These are phyloP conservation scores for Elaeis guineensis DNA, from an alignment of 176 grass and related monocot genomes.

Conservation along the genomic window DNA sequence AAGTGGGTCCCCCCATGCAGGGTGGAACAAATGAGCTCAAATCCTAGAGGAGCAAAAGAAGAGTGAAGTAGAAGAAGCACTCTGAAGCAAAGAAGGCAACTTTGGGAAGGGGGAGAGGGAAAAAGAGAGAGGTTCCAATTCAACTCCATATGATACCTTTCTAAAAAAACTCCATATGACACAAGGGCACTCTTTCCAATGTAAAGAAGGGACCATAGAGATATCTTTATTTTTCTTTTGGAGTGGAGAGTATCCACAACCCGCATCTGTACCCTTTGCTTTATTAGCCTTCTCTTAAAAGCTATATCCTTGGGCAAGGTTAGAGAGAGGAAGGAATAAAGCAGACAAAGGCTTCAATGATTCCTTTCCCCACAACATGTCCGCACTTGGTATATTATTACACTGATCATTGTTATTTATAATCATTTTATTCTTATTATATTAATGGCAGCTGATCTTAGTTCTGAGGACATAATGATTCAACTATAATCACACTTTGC, in stretches of 20 bases:
- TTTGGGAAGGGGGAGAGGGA: conserved; percentile 24
- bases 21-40: conserved; percentile 5
- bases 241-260: conserved; percentile 4
- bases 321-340: conserved; percentile 13
- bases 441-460: not conserved
- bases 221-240: conserved; percentile 9
- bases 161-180: conserved; percentile 9
- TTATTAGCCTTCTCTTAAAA: not conserved
- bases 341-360: conserved; percentile 25
- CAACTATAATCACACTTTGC: conserved; percentile 29
- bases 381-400: conserved; percentile 7
- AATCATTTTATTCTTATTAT: conserved; percentile 7
- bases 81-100: conserved; percentile 24
- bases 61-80: conserved; percentile 16
- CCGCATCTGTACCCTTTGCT: not conserved
- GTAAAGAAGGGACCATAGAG: conserved; percentile 16
- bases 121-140: not conserved
- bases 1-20: not conserved
- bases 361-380: conserved; percentile 13
- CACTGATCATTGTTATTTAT: conserved; percentile 3
- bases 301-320: not conserved
- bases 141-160: conserved; percentile 13
- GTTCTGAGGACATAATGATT: conserved; percentile 38
- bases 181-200: conserved; percentile 49
- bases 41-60: conserved; percentile 4